A percentile compares a stretch with the other conserved stretches of the same genome.
phyloP scores from a whole-genome alignment of 2,329 filamentous ascomycete genomes.

The Alternaria sp. region DNA sequence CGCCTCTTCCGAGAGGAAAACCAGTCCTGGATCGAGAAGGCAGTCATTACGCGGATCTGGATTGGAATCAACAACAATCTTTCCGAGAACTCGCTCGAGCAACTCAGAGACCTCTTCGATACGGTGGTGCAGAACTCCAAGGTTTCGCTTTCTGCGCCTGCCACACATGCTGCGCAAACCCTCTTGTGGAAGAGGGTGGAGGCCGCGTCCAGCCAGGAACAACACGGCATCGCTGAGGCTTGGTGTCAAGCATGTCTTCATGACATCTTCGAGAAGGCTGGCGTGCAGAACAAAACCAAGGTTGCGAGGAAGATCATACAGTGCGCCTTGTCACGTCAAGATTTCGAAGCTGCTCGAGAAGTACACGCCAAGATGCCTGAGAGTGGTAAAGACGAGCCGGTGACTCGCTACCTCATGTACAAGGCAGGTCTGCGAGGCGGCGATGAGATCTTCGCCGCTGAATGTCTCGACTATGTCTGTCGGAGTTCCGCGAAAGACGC shows the following conservation, averaged over 20 bases:
- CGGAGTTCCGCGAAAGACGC: conserved; percentile 60
- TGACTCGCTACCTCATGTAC: conserved; percentile 77
- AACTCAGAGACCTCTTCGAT: conserved; percentile 54
- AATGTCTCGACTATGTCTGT: conserved; percentile 68
- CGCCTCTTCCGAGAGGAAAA: conserved; percentile 60
- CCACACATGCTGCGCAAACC: conserved; percentile 71
- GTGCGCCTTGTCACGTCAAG: conserved; percentile 67
- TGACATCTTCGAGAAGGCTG: conserved; percentile 68
- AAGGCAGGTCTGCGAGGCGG: conserved; percentile 69
- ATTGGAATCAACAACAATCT: conserved; percentile 62
- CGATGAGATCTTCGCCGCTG: conserved; percentile 64
- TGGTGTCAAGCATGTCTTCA: conserved; percentile 79
- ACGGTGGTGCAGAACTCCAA: conserved; percentile 55
- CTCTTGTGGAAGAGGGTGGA: conserved; percentile 84
- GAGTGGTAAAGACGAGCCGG: conserved; percentile 63
- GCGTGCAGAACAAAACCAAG: conserved; percentile 70
- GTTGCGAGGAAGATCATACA: conserved; percentile 74
- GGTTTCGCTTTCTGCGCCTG: conserved; percentile 62
- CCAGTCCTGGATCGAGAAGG: conserved; percentile 70
- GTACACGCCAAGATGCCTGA: conserved; percentile 67
- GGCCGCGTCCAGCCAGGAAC: conserved; percentile 58
- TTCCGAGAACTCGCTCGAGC: conserved; percentile 42
- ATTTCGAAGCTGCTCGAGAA: conserved; percentile 61
- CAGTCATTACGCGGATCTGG: conserved; percentile 71
- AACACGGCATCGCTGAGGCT: conserved; percentile 62